phyloP scores from a whole-genome alignment of 2,329 filamentous ascomycete genomes.

The Zymoseptoria crescenta region DNA sequence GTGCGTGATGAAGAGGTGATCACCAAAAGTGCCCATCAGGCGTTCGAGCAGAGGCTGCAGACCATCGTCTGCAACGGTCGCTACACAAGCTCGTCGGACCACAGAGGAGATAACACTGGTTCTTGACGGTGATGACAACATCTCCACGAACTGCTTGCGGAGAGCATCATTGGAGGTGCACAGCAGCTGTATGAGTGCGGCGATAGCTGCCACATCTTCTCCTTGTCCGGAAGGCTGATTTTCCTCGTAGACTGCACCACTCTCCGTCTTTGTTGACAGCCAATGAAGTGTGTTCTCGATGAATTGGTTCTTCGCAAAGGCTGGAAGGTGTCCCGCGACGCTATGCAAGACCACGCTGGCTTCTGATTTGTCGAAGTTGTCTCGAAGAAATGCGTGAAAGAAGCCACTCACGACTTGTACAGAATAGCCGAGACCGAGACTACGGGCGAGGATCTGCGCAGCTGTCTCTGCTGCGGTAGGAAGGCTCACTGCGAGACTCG shows the following conservation, averaged over 20 bases:
- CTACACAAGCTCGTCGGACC: conserved; percentile 23
- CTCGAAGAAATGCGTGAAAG: neutral
- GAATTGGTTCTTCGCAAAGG: conserved; percentile 35
- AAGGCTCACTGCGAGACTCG: conserved; percentile 19
- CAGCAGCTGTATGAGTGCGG: conserved; percentile 12
- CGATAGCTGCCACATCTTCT: conserved; percentile 5
- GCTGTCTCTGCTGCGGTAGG: conserved; percentile 17
- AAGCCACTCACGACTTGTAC: conserved; percentile 13
- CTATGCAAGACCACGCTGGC: neutral
- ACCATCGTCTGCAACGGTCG: conserved; percentile 20
- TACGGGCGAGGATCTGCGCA: conserved; percentile 47
- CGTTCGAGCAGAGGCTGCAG: conserved; percentile 57
- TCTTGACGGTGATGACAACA: conserved; percentile 19
- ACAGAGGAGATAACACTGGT: conserved; percentile 14
- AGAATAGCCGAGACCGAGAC: conserved; percentile 63
- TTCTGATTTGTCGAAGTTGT: neutral
- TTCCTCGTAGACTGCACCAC: neutral
- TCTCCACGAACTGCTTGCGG: conserved; percentile 15
- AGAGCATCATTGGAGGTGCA: conserved; percentile 10
- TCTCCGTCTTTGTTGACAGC: conserved; percentile 13
- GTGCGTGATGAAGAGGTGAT: conserved; percentile 80
- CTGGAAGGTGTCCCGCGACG: conserved; percentile 9
- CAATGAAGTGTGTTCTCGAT: conserved; percentile 30
- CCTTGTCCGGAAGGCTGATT: neutral
- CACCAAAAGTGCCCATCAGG: conserved; percentile 67